These are phyloP conservation scores for Scedosporium minutisporum DNA, from an alignment of 2,329 filamentous ascomycete species.

Conservation along the genomic window DNA sequence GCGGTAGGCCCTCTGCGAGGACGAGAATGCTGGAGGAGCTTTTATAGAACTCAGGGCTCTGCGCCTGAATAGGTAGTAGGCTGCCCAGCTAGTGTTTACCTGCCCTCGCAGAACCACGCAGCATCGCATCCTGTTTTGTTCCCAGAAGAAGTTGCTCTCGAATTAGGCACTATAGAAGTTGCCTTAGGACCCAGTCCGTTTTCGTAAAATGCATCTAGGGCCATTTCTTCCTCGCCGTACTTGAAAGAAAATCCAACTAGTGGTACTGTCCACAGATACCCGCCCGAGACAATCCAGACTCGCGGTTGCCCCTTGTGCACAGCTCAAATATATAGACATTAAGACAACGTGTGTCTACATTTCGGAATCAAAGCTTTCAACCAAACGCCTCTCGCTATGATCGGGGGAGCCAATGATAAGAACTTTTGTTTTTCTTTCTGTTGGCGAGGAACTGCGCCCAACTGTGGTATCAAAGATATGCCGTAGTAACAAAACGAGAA, in stretches of 20 bases:
- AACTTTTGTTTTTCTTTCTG: slow-evolving; percentile 11
- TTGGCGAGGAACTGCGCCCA: slow-evolving; percentile 14
- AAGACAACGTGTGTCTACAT: slow-evolving; percentile 42
- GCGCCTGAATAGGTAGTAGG: too few species aligned
- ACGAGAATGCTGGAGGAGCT: too few species aligned
- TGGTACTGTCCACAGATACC: not conserved
- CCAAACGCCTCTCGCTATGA: slow-evolving; percentile 49
- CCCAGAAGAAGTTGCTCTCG: not conserved
- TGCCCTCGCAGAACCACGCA: too few species aligned
- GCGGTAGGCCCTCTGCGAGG: too few species aligned
- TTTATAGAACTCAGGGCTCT: too few species aligned
- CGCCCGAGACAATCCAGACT: not conserved
- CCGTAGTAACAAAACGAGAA: slow-evolving; percentile 13
- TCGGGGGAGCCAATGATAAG: slow-evolving; percentile 16
- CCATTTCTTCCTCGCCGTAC: not conserved
- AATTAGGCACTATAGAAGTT: not conserved
- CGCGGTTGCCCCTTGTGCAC: not conserved
- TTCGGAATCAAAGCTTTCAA: slow-evolving; percentile 36
- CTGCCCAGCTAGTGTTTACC: too few species aligned
- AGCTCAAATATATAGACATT: slow-evolving; percentile 34
- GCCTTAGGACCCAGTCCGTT: not conserved
- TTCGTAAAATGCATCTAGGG: not conserved
- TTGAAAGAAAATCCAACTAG: not conserved
- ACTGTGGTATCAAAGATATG: slow-evolving; percentile 12
- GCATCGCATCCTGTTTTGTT: not conserved